Evolutionary conservation across 2,329 filamentous ascomycete species (phyloP).

Genomic region (Monilinia vaccinii-corymbosi): DNA sequence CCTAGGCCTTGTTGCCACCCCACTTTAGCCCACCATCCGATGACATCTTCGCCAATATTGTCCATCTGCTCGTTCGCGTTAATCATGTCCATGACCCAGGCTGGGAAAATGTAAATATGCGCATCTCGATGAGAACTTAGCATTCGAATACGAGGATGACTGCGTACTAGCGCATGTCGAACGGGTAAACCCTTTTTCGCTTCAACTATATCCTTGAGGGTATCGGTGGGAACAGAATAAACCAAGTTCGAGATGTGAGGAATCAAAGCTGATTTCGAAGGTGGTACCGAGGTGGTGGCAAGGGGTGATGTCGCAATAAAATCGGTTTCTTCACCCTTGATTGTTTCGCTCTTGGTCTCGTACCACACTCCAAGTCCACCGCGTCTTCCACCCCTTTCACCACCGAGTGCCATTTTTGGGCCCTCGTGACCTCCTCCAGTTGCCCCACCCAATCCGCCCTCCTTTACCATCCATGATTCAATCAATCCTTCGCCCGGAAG

Average conservation of each 20-base stretch:
- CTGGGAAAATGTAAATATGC: conserved; percentile 89
- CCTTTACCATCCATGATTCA: conserved; percentile 86
- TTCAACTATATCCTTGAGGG: conserved; percentile 73
- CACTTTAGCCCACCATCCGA: conserved; percentile 94
- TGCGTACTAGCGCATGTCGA: conserved; percentile 65
- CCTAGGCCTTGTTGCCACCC: conserved; percentile 78
- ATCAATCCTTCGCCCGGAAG: conserved; percentile 73
- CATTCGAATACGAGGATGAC: conserved; percentile 69
- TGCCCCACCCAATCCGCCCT: conserved; percentile 57
- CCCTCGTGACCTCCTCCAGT: conserved; percentile 41
- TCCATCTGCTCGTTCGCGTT: conserved; percentile 72
- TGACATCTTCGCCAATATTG: conserved; percentile 80
- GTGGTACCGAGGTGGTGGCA: conserved; percentile 44
- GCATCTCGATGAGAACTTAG: conserved; percentile 80
- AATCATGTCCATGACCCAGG: conserved; percentile 82
- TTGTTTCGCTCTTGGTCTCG: conserved; percentile 66
- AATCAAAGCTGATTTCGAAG: conserved; percentile 56
- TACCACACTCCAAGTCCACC: conserved; percentile 89
- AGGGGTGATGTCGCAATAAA: conserved; percentile 75
- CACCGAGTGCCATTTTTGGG: conserved; percentile 40
- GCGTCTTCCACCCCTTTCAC: conserved; percentile 51
- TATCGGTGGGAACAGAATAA: conserved; percentile 82
- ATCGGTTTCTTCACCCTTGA: conserved; percentile 89
- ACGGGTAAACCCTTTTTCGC: conserved; percentile 64
- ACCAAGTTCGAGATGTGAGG: conserved; percentile 67